Percentiles rank a stretch among this genome's conserved stretches.
These are phyloP conservation scores for Ascosphaera acerosa DNA, from an alignment of 2,329 filamentous ascomycete species.

Conservation along the genomic window DNA sequence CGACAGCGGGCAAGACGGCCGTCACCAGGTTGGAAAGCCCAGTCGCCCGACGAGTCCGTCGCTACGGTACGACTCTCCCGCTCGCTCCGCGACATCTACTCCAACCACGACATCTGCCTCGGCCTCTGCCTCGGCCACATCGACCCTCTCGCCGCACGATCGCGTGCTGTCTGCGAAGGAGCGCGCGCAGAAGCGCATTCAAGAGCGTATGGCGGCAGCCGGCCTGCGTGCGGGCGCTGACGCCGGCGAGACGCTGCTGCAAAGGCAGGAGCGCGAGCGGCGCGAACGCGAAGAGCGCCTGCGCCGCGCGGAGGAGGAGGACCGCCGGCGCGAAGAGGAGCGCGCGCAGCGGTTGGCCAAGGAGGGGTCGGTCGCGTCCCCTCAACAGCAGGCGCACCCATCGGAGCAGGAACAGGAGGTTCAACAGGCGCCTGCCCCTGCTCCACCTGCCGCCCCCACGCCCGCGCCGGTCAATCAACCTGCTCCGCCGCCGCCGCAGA, in stretches of 20 bases:
- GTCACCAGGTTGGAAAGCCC: no score
- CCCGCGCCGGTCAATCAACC: constrained; percentile 35
- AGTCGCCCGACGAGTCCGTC: no score
- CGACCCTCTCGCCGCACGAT: no score
- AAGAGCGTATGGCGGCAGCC: constrained; percentile 76
- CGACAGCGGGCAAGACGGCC: no score
- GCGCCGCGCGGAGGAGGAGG: constrained; percentile 79
- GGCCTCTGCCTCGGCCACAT: constrained; percentile 52
- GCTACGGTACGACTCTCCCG: no score
- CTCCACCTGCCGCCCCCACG: constrained; percentile 26
- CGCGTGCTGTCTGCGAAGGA: constrained; percentile 90
- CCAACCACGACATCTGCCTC: constrained; percentile 22
- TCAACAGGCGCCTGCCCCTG: constrained; percentile 35
- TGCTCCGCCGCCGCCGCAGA: constrained; percentile 46
- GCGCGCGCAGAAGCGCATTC: constrained; percentile 91
- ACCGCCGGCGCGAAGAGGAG: constrained; percentile 67
- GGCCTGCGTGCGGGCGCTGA: constrained; percentile 69
- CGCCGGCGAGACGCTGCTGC: constrained; percentile 51
- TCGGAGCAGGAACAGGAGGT: no score
- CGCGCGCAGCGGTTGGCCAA: constrained; percentile 60
- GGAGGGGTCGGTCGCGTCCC: no score
- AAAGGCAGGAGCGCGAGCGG: constrained; percentile 70
- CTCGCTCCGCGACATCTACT: no score
- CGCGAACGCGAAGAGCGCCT: constrained; percentile 70
- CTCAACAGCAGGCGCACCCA: no score